Conservation (phyloP, 495 filamentous ascomycete species). For the Cercophora newfieldiana region DNA sequence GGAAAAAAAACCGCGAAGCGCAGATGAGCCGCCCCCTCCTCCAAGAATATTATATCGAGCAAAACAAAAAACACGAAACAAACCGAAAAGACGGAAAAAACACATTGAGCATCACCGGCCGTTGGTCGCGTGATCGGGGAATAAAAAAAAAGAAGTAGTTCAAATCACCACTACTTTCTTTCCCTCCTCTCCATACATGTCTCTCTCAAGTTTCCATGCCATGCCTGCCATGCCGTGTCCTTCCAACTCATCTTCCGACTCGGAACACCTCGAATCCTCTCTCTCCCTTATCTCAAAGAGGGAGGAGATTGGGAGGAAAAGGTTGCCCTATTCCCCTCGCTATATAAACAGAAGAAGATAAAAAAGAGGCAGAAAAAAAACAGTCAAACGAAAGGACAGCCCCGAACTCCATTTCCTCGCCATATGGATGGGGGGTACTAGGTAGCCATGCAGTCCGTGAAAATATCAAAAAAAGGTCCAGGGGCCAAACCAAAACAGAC, state of each 20-base stretch:
- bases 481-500: not conserved
- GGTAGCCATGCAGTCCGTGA: constrained; percentile 2
- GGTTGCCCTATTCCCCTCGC: not conserved
- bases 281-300: not conserved
- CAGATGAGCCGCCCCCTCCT: not conserved
- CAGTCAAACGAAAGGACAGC: constrained; percentile 2
- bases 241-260: not conserved
- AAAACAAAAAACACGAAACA: constrained; percentile 5
- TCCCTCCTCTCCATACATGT: not conserved
- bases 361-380: not conserved
- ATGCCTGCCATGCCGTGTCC: not conserved
- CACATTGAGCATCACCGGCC: not conserved
- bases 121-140: constrained; percentile 1
- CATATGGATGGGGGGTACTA: not conserved
- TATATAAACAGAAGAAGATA: constrained; percentile 11
- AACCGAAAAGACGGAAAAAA: constrained; percentile 1
- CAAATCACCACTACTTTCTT: constrained; percentile 5
- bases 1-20: not conserved
- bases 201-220: not conserved
- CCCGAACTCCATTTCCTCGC: not conserved
- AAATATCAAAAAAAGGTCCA: not conserved
- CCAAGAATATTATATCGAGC: not conserved
- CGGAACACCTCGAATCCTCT: too few relatives aligned
- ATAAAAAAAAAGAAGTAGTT: constrained; percentile 22
- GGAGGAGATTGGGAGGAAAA: not conserved